Base-by-base conservation (phyloP, 768 basidiomycete genomes). In the Pulveroboletus sp. region DNA sequence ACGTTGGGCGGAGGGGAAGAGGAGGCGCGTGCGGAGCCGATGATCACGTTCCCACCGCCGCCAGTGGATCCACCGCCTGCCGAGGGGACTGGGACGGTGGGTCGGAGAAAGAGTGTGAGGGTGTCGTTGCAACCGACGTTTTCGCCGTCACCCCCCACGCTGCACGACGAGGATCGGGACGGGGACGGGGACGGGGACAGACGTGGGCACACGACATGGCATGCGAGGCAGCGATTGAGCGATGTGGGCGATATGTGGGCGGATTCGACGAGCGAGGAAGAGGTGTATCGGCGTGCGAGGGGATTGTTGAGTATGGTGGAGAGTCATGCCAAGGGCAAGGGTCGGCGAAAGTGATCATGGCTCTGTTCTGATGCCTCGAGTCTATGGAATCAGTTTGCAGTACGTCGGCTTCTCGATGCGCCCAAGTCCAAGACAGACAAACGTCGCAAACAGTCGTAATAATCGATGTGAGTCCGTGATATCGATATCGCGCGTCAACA, bases 41-140 rank as follows among this genome's bases (percentile, higher is more conserved):
- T 37, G 35, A 9, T 36, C 17, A 40, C 55, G 38, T 40, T 62
- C 27, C 55, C 53, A 0, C 56, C 62, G 8, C 53, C 60, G 4
- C 54, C 57, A 10, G 42, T 41, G 3, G 39, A 49, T 1, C 53
- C 56, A 0, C 56, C 56, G 2, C 52, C 47, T 10, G 25, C 31
- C 12, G n/a, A 17, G 23, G 27, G 11, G 20, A 20, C 19, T 11
- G 34, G 41, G 0, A 45, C 69, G 12, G 43, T 56, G 0, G 45
- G 8, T 2, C 65, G 79, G 11, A 62, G 76, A 31, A 91, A 91
- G 68, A 89, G 87, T 58, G 90, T 92, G 29, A 73, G 90, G 7
- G 83, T 92, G 43, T 87, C 85, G 24, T 65, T 90, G 32, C 76
- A 82, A 37, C 90, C 90, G 10, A 87, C 85, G 29, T 89, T 85